Percentiles rank a stretch among this genome's conserved stretches.
phyloP scores from a whole-genome alignment of 2,329 filamentous ascomycete genomes.

The Knufia petricola region DNA sequence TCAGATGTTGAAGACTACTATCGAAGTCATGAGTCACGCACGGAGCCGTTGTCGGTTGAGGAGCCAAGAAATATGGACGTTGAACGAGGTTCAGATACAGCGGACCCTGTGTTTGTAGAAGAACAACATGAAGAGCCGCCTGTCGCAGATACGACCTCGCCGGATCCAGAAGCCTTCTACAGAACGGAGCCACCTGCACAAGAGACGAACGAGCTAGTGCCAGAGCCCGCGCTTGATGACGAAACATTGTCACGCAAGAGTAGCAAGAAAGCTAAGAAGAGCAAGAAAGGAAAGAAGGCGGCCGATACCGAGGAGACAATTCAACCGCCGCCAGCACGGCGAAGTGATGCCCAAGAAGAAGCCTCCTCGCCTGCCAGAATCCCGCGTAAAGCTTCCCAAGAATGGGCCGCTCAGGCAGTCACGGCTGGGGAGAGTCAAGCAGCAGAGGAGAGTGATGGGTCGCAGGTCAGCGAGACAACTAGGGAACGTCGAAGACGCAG shows the following conservation, averaged over 20 bases:
- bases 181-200: not conserved
- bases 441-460: constrained; percentile 13
- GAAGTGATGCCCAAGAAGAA: constrained; percentile 16
- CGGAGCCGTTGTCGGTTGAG: not conserved
- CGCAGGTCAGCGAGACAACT: constrained; percentile 21
- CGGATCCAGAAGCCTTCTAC: constrained; percentile 6
- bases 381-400: constrained; percentile 7
- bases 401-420: constrained; percentile 4
- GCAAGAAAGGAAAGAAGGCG: constrained; percentile 12
- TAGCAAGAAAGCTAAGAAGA: constrained; percentile 12
- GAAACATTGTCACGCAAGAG: not conserved
- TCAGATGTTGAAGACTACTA: constrained; percentile 5
- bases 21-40: not conserved
- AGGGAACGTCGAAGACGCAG: constrained; percentile 21
- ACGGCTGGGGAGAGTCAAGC: not conserved
- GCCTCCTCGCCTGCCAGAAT: constrained; percentile 1
- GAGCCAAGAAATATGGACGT: not conserved
- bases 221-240: not conserved
- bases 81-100: not conserved
- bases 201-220: not conserved
- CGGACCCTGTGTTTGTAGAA: not conserved
- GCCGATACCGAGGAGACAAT: not conserved
- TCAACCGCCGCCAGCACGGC: not conserved
- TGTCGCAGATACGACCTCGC: not conserved
- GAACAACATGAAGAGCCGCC: not conserved